Evolutionary conservation across 768 basidiomycete genomes (phyloP), one percentile per base, ranked within the genome.

Genomic region (Pisolithus tinctorius): DNA sequence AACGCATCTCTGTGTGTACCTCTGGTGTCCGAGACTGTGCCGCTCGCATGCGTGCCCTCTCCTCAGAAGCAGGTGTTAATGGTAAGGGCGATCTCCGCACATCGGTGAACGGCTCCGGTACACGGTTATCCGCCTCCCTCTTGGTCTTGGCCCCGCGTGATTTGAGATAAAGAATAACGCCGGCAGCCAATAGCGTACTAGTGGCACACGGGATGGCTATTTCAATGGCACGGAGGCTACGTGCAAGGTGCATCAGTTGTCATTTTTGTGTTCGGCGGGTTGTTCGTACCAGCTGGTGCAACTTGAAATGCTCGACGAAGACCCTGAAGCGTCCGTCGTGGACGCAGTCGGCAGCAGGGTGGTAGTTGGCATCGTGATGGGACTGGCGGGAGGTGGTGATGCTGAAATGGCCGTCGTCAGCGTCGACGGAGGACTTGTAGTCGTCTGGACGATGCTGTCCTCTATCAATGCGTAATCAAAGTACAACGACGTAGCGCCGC

Each of bases 141-240:
- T 26, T 11, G 16, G 23, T 40, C 30, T 9, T 53, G 31, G 48
- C 46, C 37, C 8, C 47, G 45, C 47, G 38, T 23, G 36, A 58
- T 34, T n/a, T 49, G n/a, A 41, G n/a, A 41, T 23, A 41, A 17
- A 60, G 20, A 34, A 52, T 44, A 40, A 55, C 25, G 41, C 49
- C 29, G 0, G 41, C 25, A 17, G 47, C 26, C 40, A 45, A 5
- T 6, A 60, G 23, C 4, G 38, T 27, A 3, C 48, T 30, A 36
- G 54, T 38, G 7, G 8, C 31, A 23, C 40, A 57, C 11, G 47
- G 38, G 31, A 56, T n/a, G 14, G 48, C 50, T 11, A 55, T 29
- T n/a, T 58, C 17, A 6, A 34, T 23, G 41, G 36, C 25, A n/a
- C 55, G 26, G 37, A 52, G 17, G 30, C 34, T 11, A 13, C 55